phyloP scores from a whole-genome alignment of 371 early-diverging fungal species.

The Apophysomyces sp. region DNA sequence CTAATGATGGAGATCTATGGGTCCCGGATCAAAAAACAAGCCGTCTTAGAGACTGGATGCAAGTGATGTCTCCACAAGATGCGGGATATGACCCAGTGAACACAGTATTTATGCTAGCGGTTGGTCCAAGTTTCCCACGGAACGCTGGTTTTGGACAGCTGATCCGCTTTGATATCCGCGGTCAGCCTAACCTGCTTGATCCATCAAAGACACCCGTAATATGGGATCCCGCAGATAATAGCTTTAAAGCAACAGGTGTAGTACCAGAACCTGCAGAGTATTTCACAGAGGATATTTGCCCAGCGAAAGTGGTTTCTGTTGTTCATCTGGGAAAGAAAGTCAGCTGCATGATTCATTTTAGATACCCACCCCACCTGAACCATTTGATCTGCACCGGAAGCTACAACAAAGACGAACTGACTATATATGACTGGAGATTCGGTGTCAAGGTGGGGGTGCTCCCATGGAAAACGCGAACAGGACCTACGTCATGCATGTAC shows the following conservation, averaged over 20 bases:
- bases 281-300: not conserved
- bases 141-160: conserved; percentile 27
- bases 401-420: conserved; percentile 24
- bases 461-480: conserved; percentile 26
- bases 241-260: not conserved
- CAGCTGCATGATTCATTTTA: conserved; percentile 46
- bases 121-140: conserved; percentile 20
- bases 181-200: conserved; percentile 20
- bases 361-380: conserved; percentile 30
- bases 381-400: conserved; percentile 40
- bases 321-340: conserved; percentile 26
- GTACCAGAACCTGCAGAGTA: not conserved
- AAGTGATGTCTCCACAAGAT: conserved; percentile 23
- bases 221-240: conserved; percentile 13
- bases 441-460: conserved; percentile 37
- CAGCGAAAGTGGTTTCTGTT: conserved; percentile 16
- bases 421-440: conserved; percentile 44
- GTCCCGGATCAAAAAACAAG: conserved; percentile 3
- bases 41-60: conserved; percentile 23
- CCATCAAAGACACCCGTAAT: conserved; percentile 19
- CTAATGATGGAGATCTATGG: conserved; percentile 16
- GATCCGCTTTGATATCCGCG: conserved; percentile 27
- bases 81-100: conserved; percentile 13
- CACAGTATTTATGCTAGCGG: conserved; percentile 28
- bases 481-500: not conserved